Percentiles rank a stretch among this genome's conserved stretches.
phyloP scores from a whole-genome alignment of 1,284 basidiomycete species.

The Rhodotorula sp. region DNA sequence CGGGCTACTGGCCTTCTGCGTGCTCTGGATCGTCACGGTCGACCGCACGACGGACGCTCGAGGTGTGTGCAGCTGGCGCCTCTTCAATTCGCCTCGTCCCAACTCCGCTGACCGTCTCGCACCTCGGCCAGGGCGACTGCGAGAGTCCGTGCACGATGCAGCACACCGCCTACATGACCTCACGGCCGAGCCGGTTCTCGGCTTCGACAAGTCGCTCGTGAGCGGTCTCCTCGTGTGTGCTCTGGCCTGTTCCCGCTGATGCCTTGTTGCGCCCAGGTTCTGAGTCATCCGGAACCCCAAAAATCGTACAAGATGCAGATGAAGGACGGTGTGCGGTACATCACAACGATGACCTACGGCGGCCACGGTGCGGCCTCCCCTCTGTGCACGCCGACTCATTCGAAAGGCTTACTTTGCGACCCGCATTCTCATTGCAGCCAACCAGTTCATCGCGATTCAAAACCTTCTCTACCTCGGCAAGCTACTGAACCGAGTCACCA shows the following conservation, averaged over 20 bases:
- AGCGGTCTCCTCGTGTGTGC: not conserved
- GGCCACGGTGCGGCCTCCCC: slow-evolving; percentile 18
- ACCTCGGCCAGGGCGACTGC: not conserved
- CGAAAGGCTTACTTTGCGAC: not conserved
- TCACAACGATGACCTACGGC: slow-evolving; percentile 29
- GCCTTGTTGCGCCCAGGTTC: not conserved
- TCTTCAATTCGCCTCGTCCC: no score
- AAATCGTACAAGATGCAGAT: slow-evolving; percentile 3
- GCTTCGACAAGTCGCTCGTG: slow-evolving; percentile 2
- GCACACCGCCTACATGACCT: slow-evolving; percentile 1
- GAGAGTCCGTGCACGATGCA: not conserved
- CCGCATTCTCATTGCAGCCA: slow-evolving; percentile 7
- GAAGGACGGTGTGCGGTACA: slow-evolving; percentile 22
- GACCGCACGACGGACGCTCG: not conserved
- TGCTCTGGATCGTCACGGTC: not conserved
- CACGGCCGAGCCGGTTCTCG: not conserved
- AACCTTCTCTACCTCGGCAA: slow-evolving; percentile 30
- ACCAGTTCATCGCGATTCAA: slow-evolving; percentile 32
- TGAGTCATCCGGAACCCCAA: slow-evolving; percentile 12
- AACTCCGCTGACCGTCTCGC: not conserved
- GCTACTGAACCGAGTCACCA: slow-evolving; percentile 27
- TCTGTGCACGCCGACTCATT: not conserved
- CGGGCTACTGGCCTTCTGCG: accelerated
- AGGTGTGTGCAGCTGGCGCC: not conserved
- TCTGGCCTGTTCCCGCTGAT: no score